These are phyloP conservation scores for Schoenoplectus triqueter DNA, from an alignment of 202 grass and related monocot species.

Conservation along the genomic window DNA sequence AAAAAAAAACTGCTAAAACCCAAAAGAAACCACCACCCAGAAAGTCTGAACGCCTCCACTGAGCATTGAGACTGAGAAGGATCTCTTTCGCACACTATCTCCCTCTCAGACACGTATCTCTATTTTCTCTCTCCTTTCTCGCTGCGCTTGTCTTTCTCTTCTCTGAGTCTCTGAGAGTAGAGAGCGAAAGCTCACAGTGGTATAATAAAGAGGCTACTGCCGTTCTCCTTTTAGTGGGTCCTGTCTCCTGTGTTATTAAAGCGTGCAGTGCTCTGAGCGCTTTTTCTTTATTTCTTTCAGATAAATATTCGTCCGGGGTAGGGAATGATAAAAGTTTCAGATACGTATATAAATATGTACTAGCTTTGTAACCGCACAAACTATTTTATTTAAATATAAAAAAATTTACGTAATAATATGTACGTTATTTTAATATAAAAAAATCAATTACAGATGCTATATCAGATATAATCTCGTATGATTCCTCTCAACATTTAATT, in stretches of 20 bases:
- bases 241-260: slow-evolving; percentile 14
- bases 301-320: not conserved
- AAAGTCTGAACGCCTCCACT: slow-evolving; percentile 21
- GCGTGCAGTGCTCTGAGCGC: not conserved
- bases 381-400: too few species aligned
- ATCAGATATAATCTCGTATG: too few species aligned
- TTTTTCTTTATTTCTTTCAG: slow-evolving; percentile 21
- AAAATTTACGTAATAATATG: too few species aligned
- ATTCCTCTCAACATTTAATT: too few species aligned
- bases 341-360: too few species aligned
- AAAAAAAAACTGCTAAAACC: slow-evolving; percentile 29
- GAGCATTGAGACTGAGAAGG: slow-evolving; percentile 18
- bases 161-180: slow-evolving; percentile 5
- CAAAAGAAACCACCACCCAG: slow-evolving; percentile 29
- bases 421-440: too few species aligned
- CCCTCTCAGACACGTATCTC: not conserved
- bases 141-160: not conserved
- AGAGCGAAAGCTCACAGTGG: not conserved
- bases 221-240: too few species aligned
- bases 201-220: too few species aligned
- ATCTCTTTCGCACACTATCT: not conserved
- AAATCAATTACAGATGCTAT: too few species aligned
- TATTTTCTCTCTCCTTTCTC: not conserved
- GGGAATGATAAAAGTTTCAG: too few species aligned
- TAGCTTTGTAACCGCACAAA: too few species aligned